phyloP scores from a whole-genome alignment of 2,329 filamentous ascomycete genomes.

The Bisporella sp. region DNA sequence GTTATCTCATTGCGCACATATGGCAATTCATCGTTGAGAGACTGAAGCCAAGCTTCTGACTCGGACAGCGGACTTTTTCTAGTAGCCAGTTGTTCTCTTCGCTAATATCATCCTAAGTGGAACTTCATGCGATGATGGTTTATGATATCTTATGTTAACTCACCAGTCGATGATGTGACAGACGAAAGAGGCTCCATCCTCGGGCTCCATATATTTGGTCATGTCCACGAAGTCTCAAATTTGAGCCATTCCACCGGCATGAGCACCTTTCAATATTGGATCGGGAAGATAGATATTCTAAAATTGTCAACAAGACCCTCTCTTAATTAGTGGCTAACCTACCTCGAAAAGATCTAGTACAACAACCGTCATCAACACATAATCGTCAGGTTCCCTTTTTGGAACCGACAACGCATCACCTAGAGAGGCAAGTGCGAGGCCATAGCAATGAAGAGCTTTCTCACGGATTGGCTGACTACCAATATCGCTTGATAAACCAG shows the following conservation, averaged over 20 bases:
- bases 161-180: constrained; percentile 32
- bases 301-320: not conserved
- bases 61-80: constrained; percentile 24
- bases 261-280: constrained; percentile 21
- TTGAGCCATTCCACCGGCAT: constrained; percentile 35
- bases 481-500: constrained; percentile 26
- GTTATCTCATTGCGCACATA: constrained; percentile 26
- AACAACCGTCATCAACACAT: constrained; percentile 34
- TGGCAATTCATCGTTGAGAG: constrained; percentile 23
- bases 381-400: constrained; percentile 32
- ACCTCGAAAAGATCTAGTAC: constrained; percentile 36
- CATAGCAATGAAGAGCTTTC: constrained; percentile 30
- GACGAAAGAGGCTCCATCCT: constrained; percentile 33
- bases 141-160: not conserved
- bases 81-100: constrained; percentile 32
- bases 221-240: constrained; percentile 30
- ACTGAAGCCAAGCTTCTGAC: constrained; percentile 25
- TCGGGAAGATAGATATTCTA: constrained; percentile 30
- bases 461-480: constrained; percentile 13
- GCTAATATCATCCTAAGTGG: constrained; percentile 10
- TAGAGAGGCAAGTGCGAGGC: constrained; percentile 29
- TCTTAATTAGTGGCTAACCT: not conserved
- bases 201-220: constrained; percentile 30
- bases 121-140: constrained; percentile 1
- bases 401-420: constrained; percentile 25